Percentiles rank a stretch among this genome's conserved stretches.
phyloP scores from a whole-genome alignment of 2,329 filamentous ascomycete species.

The Beauveria varroae region DNA sequence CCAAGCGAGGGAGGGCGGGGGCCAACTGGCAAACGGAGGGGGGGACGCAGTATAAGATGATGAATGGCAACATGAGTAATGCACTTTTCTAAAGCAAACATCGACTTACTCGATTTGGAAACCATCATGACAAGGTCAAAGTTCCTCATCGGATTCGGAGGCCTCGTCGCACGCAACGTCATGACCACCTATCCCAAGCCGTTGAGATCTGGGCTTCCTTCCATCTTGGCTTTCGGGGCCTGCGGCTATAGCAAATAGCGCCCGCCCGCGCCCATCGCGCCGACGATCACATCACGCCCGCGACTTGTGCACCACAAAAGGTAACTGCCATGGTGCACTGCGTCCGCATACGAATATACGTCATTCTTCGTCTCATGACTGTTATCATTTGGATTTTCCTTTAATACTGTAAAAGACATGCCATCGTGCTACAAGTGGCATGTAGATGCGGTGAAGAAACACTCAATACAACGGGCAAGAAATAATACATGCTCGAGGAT shows the following conservation, averaged over 20 bases:
- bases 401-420: neutral
- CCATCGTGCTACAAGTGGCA: neutral
- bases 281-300: neutral
- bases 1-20: neutral
- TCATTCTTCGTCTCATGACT: neutral
- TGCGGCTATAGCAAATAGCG: no score
- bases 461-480: conserved; percentile 23
- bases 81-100: no score
- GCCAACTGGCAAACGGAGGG: neutral
- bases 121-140: no score
- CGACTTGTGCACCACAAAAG: no score
- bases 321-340: neutral
- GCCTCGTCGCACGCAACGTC: no score
- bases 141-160: no score
- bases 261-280: no score
- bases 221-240: no score
- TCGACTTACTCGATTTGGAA: no score
- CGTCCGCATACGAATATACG: neutral
- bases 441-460: neutral
- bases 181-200: no score
- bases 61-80: neutral
- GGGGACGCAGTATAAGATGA: neutral
- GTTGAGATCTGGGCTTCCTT: no score
- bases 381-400: neutral
- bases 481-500: conserved; percentile 42